Evolutionary conservation across 208 protist genomes (phyloP).

Genomic region (Trichomonas gallinae): DNA sequence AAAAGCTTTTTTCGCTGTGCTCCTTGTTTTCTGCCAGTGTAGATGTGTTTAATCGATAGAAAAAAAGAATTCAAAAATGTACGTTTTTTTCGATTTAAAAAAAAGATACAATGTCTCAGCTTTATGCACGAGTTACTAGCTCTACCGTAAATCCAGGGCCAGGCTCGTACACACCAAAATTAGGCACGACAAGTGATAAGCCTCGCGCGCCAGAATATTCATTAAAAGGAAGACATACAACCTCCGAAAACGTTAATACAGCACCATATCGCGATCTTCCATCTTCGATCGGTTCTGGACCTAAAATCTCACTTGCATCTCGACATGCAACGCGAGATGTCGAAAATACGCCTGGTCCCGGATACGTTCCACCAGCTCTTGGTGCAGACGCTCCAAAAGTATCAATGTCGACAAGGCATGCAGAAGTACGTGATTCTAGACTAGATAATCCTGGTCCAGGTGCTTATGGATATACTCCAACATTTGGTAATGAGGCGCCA

Average conservation of each 20-base stretch:
- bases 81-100: no score
- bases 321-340: neutral
- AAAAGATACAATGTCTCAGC: no score
- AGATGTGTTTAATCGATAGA: no score
- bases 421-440: neutral
- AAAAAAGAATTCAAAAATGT: no score
- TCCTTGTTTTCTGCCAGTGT: no score
- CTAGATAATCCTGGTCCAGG: neutral
- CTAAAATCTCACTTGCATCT: neutral
- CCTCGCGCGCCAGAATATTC: neutral
- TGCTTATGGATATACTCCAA: neutral
- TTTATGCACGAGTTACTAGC: no score
- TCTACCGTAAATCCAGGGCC: neutral
- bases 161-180: neutral
- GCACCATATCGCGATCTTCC: neutral
- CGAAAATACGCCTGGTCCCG: neutral
- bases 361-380: neutral
- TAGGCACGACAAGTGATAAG: neutral
- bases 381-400: neutral
- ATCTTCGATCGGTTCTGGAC: neutral
- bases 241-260: neutral
- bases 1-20: no score
- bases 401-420: neutral
- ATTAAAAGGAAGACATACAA: neutral
- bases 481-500: neutral